These are phyloP conservation scores for Heterobasidion annosum DNA, from an alignment of 1,284 basidiomycete genomes.

Conservation along the genomic window DNA sequence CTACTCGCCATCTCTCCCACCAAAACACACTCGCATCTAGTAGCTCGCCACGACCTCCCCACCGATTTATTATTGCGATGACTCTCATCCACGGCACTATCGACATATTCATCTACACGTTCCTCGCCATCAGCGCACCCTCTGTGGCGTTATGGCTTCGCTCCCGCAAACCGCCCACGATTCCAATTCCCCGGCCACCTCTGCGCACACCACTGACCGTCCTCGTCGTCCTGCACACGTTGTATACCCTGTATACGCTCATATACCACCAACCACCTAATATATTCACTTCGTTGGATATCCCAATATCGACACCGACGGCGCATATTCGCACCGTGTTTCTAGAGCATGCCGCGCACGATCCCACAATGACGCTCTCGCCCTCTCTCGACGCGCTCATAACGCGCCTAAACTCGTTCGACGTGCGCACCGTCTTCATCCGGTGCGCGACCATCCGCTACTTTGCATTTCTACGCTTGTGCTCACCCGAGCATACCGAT, in stretches of 20 bases:
- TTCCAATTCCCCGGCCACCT: conserved; percentile 8
- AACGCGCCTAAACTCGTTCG: conserved; percentile 46
- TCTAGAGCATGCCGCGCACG: conserved; percentile 19
- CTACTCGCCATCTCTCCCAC: neutral
- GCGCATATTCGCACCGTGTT: conserved; percentile 42
- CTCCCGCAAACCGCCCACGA: conserved; percentile 10
- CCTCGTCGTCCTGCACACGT: conserved; percentile 43
- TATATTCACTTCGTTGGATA: conserved; percentile 43
- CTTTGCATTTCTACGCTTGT: neutral
- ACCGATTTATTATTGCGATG: conserved; percentile 8
- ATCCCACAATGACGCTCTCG: conserved; percentile 19
- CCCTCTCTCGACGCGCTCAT: conserved; percentile 44
- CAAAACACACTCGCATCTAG: neutral
- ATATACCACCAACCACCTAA: conserved; percentile 47
- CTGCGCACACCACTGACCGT: conserved; percentile 20
- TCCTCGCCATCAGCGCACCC: conserved; percentile 13
- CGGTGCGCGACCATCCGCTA: conserved; percentile 28
- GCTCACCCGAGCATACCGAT: neutral
- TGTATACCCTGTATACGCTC: conserved; percentile 43
- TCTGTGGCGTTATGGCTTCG: neutral
- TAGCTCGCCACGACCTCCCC: neutral
- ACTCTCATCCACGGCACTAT: conserved; percentile 18
- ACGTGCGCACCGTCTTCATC: conserved; percentile 49
- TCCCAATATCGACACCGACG: conserved; percentile 46
- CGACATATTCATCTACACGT: conserved; percentile 18